Evolutionary conservation across 495 filamentous ascomycete species (phyloP).

Genomic region (Tuber borchii): DNA sequence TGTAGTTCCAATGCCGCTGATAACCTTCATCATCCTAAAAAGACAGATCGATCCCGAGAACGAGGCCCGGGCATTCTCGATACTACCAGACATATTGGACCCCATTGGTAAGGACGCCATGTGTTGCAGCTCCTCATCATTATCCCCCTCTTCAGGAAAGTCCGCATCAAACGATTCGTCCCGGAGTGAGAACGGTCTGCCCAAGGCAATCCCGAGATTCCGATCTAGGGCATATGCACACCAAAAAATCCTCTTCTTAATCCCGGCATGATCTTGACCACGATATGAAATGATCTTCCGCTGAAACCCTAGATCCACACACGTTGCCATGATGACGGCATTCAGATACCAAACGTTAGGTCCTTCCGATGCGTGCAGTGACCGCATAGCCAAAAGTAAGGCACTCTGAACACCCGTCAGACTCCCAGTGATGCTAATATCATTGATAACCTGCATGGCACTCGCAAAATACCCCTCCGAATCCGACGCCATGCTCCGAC

Average conservation of each 20-base stretch:
- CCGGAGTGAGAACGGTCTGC: constrained; percentile 40
- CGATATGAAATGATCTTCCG: constrained; percentile 26
- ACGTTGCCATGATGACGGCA: constrained; percentile 38
- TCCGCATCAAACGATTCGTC: constrained; percentile 39
- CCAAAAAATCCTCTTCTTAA: constrained; percentile 50
- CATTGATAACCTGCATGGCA: constrained; percentile 30
- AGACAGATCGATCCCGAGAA: constrained; percentile 37
- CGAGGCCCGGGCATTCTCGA: constrained; percentile 11
- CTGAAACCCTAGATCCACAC: constrained; percentile 39
- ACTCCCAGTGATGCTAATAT: constrained; percentile 38
- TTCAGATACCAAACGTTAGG: constrained; percentile 40
- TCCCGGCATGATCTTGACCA: constrained; percentile 24
- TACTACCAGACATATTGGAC: constrained; percentile 7
- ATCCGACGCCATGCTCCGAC: constrained; percentile 18
- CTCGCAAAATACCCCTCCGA: constrained; percentile 41
- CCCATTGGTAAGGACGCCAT: constrained; percentile 12
- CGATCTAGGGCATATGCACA: constrained; percentile 50
- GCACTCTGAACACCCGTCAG: constrained; percentile 34
- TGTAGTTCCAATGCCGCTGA: constrained; percentile 38
- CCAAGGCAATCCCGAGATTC: constrained; percentile 49
- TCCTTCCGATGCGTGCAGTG: constrained; percentile 29
- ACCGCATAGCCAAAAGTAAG: constrained; percentile 37
- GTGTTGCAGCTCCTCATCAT: constrained; percentile 35
- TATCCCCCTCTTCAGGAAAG: constrained; percentile 36
- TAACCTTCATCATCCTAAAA: constrained; percentile 33